Evolutionary conservation across 257 asterid genomes (phyloP).

Genomic region (Lithospermum erythrorhizon): DNA sequence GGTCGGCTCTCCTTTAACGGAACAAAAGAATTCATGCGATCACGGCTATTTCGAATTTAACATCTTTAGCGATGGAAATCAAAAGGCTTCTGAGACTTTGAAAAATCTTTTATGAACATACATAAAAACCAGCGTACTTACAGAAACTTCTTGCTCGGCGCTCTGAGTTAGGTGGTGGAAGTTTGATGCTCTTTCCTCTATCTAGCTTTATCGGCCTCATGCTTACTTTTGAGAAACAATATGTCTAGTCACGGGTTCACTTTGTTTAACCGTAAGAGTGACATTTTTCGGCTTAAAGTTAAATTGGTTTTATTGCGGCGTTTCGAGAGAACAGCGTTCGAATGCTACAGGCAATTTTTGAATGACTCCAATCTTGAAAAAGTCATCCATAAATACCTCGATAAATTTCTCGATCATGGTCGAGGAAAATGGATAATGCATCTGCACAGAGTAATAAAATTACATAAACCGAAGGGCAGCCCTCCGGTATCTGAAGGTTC

Average conservation of each 20-base stretch:
- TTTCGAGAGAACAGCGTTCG: neutral
- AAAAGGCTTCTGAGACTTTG: neutral
- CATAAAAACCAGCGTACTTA: neutral
- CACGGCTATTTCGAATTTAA: neutral
- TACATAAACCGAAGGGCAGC: too few relatives aligned
- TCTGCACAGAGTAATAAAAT: too few relatives aligned
- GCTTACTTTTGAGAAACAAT: neutral
- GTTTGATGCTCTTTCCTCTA: neutral
- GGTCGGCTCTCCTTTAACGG: neutral
- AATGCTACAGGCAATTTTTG: neutral
- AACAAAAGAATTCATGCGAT: neutral
- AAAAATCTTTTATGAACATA: neutral
- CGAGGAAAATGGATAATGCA: too few relatives aligned
- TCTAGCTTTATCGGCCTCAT: neutral
- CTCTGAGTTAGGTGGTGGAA: too few relatives aligned
- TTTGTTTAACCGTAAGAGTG: slow-evolving; percentile 1
- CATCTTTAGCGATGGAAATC: neutral
- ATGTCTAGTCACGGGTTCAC: neutral
- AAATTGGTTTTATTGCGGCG: neutral
- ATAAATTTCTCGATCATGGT: neutral
- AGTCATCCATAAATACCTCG: slow-evolving; percentile 6
- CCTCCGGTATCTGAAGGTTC: neutral
- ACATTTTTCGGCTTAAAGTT: too few relatives aligned
- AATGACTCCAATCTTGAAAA: neutral
- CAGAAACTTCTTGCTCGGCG: neutral